Conservation (phyloP, 371 early-diverging fungal species). For the Syncephalis plumigaleata region DNA sequence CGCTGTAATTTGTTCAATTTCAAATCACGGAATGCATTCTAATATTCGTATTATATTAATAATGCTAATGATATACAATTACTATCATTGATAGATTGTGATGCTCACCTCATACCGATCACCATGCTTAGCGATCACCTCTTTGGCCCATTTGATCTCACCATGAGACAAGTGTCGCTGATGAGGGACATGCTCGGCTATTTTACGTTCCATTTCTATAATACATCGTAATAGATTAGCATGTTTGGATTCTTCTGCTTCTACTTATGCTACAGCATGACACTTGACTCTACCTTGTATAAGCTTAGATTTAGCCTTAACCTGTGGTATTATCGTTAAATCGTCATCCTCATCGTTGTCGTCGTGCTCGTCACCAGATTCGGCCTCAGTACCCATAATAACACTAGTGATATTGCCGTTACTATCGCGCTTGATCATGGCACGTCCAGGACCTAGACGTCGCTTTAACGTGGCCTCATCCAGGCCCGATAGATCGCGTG, state of each 20-base stretch:
- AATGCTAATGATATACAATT: too few relatives aligned
- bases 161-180: slow-evolving; percentile 42
- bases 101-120: slow-evolving; percentile 60
- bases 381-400: slow-evolving; percentile 38
- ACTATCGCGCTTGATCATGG: slow-evolving; percentile 67
- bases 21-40: slow-evolving; percentile 42
- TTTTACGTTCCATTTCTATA: slow-evolving; percentile 27
- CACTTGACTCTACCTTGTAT: slow-evolving; percentile 17
- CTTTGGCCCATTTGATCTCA: slow-evolving; percentile 38
- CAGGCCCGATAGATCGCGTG: slow-evolving; percentile 12
- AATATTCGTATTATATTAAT: too few relatives aligned
- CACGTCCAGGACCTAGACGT: slow-evolving; percentile 39
- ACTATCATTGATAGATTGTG: too few relatives aligned
- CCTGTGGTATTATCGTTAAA: slow-evolving; percentile 20
- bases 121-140: slow-evolving; percentile 58
- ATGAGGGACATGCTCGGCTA: slow-evolving; percentile 23
- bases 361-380: slow-evolving; percentile 23
- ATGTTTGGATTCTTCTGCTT: too few relatives aligned
- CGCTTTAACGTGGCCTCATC: slow-evolving; percentile 27
- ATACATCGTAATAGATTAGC: too few relatives aligned
- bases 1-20: slow-evolving; percentile 68
- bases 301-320: slow-evolving; percentile 43
- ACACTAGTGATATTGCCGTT: slow-evolving; percentile 58
- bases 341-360: too few relatives aligned
- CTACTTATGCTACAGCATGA: background rate